Evolutionary conservation across 306 rosid genomes (phyloP).

Genomic region (Abrus pulchellus): DNA sequence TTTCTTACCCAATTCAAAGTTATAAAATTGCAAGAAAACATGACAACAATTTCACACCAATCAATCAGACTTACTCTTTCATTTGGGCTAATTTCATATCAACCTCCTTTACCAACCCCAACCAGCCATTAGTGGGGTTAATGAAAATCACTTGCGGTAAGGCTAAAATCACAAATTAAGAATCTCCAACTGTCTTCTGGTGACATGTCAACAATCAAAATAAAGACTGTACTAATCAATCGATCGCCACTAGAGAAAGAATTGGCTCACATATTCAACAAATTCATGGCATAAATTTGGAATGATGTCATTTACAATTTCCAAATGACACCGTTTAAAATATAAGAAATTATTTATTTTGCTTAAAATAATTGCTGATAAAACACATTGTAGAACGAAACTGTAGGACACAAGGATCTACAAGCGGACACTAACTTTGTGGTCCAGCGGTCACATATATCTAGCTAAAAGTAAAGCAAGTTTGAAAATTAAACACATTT

Average conservation of each 20-base stretch:
- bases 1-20: conserved; percentile 20
- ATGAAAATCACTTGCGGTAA: conserved; percentile 54
- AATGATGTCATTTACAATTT: conserved; percentile 16
- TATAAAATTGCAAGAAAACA: conserved; percentile 23
- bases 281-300: background rate
- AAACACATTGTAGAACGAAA: background rate
- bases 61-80: conserved; percentile 27
- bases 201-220: conserved; percentile 54
- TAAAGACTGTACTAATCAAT: conserved; percentile 41
- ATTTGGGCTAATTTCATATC: conserved; percentile 39
- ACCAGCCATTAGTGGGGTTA: conserved; percentile 52
- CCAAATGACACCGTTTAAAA: conserved; percentile 5
- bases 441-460: conserved; percentile 36
- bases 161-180: conserved; percentile 49
- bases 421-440: background rate
- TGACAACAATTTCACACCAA: conserved; percentile 18
- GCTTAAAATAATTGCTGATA: background rate
- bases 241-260: conserved; percentile 6
- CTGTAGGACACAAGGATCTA: background rate
- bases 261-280: conserved; percentile 35
- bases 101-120: conserved; percentile 61
- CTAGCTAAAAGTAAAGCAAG: conserved; percentile 7
- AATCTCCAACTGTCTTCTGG: conserved; percentile 53
- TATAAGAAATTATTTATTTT: conserved; percentile 1
- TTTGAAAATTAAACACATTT: conserved; percentile 30